Evolutionary conservation across 2,329 filamentous ascomycete genomes (phyloP), one percentile per base, ranked within the genome.

Genomic region (Neospermospora avenae): DNA sequence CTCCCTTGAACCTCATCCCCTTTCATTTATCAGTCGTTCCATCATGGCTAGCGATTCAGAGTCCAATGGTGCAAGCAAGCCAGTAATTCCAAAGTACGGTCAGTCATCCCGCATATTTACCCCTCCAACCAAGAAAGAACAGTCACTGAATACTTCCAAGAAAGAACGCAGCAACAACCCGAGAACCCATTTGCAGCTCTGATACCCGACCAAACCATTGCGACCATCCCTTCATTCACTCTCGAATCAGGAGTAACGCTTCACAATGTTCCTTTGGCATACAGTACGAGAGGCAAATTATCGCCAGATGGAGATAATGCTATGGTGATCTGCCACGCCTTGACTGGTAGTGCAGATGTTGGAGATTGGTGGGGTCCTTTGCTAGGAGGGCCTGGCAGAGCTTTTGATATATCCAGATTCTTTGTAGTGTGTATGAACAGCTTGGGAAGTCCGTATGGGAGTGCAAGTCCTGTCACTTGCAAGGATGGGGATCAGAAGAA

Each of bases 161-260:
- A 68, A 71, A 71, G 69, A 71, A 69, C 65, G 56, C 67, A 69
- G 20, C 78, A 83, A 58, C 91, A 97, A 76, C 86, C 90, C 70
- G 93, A 97, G 78, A 99, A 98, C 77, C 93, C 93, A 31, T 98
- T 93, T 74, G 85, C 90, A 62, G 77, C 82, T 65, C 81, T 98
- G 71, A 96, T 99, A 55, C 88, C 91, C 55, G 88, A 96, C 70
- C 95, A 98, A 77, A 82, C 88, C 57, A 89, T 96, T 71, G 91
- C 89, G 59, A 84, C 95, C 62, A 84, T 99, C 58, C 93, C 95
- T 1, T 87, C 87, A 25, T 96, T 97, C 74, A 92, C 89, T 8
- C 89, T 99, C 66, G 95, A 99, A 75, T 98, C 93, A 1, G 95
- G 95, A 52, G 91, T 89, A 24, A 88, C 84, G 0, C 81, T 99